Percentiles rank a stretch among this genome's conserved stretches.
Conservation (phyloP, 179 eudicot genomes). For the Heliamphora pulchella region DNA sequence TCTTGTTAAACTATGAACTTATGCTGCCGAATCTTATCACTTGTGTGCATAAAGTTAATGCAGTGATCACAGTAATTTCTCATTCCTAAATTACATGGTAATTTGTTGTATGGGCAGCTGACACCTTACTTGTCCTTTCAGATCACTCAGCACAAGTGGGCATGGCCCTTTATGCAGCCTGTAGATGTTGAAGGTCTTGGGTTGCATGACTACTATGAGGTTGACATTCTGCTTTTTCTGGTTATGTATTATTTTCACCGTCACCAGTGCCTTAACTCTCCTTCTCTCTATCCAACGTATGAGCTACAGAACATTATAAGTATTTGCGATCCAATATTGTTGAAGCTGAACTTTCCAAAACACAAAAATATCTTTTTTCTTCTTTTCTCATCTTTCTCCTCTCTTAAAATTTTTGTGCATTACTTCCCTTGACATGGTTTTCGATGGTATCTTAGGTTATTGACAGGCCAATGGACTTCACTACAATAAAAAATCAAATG, state of each 20-base stretch:
- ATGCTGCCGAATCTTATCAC: background rate
- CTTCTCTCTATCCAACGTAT: too few relatives aligned
- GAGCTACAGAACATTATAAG: too few relatives aligned
- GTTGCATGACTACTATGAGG: constrained; percentile 75
- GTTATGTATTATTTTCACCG: too few relatives aligned
- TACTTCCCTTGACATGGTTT: too few relatives aligned
- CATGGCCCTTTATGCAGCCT: constrained; percentile 79
- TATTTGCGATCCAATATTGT: too few relatives aligned
- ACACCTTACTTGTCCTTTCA: constrained; percentile 15
- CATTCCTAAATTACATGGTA: background rate
- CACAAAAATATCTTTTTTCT: too few relatives aligned
- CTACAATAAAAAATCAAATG: constrained; percentile 68
- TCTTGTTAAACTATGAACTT: too few relatives aligned
- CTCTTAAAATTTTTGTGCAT: background rate
- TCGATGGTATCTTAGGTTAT: constrained; percentile 43
- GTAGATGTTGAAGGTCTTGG: constrained; percentile 82
- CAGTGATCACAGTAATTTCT: background rate
- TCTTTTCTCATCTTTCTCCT: background rate
- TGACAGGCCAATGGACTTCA: constrained; percentile 87
- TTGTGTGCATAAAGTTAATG: background rate
- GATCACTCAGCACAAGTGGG: constrained; percentile 83
- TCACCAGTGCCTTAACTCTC: too few relatives aligned
- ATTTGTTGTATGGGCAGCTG: background rate
- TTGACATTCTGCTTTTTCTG: background rate
- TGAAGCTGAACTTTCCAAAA: too few relatives aligned